A percentile compares a stretch with the other conserved stretches of the same genome.
phyloP scores from a whole-genome alignment of 257 asterid genomes.

The Ehretia macrophylla region DNA sequence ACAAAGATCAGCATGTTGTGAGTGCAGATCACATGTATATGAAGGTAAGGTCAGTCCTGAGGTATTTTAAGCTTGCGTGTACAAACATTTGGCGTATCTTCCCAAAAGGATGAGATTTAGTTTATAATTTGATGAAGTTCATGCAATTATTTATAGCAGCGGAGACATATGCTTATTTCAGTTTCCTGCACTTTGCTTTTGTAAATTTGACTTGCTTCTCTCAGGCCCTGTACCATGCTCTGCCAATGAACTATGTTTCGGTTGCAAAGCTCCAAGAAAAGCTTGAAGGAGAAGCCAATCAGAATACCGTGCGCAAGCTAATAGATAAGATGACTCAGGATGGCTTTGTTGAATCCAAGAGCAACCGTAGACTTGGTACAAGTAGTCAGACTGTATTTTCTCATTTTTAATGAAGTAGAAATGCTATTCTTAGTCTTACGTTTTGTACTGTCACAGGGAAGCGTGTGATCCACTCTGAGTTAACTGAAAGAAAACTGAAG shows the following conservation, averaged over 20 bases:
- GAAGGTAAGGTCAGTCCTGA: constrained; percentile 44
- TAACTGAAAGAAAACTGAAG: constrained; percentile 56
- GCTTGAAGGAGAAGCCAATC: constrained; percentile 73
- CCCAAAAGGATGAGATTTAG: no score
- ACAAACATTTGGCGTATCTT: no score
- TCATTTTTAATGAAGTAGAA: constrained; percentile 6
- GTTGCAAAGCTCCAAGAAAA: constrained; percentile 68
- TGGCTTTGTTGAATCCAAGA: constrained; percentile 67
- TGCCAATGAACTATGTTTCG: constrained; percentile 69
- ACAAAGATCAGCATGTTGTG: constrained; percentile 23
- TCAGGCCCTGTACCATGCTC: constrained; percentile 92
- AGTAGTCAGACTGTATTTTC: not conserved
- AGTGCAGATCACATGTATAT: constrained; percentile 59
- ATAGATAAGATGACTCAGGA: constrained; percentile 83
- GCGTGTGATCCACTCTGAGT: constrained; percentile 86
- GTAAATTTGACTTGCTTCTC: not conserved
- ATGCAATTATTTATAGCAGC: no score
- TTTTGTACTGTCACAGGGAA: constrained; percentile 53
- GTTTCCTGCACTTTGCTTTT: no score
- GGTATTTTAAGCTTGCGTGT: not conserved
- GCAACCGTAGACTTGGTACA: constrained; percentile 80
- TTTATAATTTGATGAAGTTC: no score
- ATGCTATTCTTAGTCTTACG: constrained; percentile 4
- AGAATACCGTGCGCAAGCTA: constrained; percentile 56
- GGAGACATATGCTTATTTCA: no score